These are phyloP conservation scores for Xylaria sp. DNA, from an alignment of 2,329 filamentous ascomycete genomes.

Conservation along the genomic window DNA sequence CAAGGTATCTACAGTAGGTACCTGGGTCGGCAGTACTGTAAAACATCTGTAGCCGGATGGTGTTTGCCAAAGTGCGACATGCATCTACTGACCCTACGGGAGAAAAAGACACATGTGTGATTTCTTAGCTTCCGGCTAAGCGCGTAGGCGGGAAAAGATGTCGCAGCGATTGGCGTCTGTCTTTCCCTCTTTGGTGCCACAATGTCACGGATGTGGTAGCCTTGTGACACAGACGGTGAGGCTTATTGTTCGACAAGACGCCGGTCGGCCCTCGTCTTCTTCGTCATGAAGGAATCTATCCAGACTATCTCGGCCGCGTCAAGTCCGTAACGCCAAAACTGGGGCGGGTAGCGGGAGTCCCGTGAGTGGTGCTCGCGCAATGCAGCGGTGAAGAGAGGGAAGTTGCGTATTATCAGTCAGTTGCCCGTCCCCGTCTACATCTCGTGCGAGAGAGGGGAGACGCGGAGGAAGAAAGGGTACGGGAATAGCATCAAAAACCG, in stretches of 20 bases:
- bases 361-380: background rate
- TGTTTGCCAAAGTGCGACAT: background rate
- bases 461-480: background rate
- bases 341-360: background rate
- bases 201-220: slow-evolving; percentile 29
- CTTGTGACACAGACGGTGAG: slow-evolving; percentile 34
- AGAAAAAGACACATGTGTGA: background rate
- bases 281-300: too few species aligned
- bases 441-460: background rate
- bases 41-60: slow-evolving; percentile 6
- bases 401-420: background rate
- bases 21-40: background rate
- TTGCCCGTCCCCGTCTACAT: background rate
- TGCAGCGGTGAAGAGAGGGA: background rate
- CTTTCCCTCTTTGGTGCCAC: background rate
- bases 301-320: background rate
- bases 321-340: background rate
- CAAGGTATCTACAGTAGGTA: too few species aligned
- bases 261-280: too few species aligned
- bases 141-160: background rate
- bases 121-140: background rate
- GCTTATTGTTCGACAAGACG: slow-evolving; percentile 29
- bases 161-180: background rate
- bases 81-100: background rate
- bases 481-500: slow-evolving; percentile 7